Base-by-base conservation (phyloP, 805 yeast genomes). In the Candida manassasensis region DNA sequence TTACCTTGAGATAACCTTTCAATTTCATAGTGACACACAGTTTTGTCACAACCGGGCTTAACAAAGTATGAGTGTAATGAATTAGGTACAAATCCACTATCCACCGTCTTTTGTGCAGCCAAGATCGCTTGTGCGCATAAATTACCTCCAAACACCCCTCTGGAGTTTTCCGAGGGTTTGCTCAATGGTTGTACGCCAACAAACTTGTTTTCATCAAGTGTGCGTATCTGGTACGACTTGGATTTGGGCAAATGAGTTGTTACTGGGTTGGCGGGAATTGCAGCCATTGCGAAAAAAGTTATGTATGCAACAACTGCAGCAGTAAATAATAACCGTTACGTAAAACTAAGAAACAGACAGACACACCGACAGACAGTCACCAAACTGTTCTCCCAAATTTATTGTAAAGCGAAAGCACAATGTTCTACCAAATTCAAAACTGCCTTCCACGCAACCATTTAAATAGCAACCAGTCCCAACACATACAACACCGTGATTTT, bases 81-180 rank as follows among this genome's bases (percentile, higher is more conserved):
- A 34, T 65, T 67, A 2, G 72, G 72, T n/a, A 53, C 53, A 42
- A 57, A 66, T 3, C 55, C 61, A 4, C 39, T 38, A 1, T 49
- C 52, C 3, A 49, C 52, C 6, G 63, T 53, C 34, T 54, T 53
- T 49, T 66, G 55, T 5, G 70, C 70, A 12, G 53, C 70, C 10
- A 61, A 37, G 13, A 67, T 41, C 4, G 66, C 57, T 44, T 66
- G 70, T 2, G 61, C 70, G 40, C 63, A 61, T 15, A 67, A 40
- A 29, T 56, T 57, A 3, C 71, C 72, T 2, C 71, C 71, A 36
- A 50, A 66, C 10, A 61, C 70, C 7, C 70, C 70, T 17, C 68
- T 45, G 46, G 63, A 41, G n/a, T 27, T 37, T 6, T 51, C 47
- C 6, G 40, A 35, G 1, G 69, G 67, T 39, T 63, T 63, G 7